phyloP scores from a whole-genome alignment of 768 basidiomycete genomes.

The Pisolithus marmoratus region DNA sequence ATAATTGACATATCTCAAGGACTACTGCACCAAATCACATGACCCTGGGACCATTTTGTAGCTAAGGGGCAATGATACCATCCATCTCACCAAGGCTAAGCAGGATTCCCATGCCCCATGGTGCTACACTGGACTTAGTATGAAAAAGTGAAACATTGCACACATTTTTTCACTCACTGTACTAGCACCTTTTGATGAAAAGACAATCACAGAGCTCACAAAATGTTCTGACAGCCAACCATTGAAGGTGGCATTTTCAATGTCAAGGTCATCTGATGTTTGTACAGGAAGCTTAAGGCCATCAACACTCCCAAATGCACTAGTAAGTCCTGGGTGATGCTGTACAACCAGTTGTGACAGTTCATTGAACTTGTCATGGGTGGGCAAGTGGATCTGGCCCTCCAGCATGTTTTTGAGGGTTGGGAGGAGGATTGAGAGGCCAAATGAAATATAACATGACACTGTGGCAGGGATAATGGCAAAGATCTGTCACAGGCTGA shows the following conservation, averaged over 20 bases:
- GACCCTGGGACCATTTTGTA: too few species aligned
- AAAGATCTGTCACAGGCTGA: slow-evolving; percentile 38
- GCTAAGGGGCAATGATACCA: too few species aligned
- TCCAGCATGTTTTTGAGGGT: slow-evolving; percentile 26
- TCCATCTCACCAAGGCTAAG: too few species aligned
- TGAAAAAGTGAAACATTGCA: too few species aligned
- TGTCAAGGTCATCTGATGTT: slow-evolving; percentile 32
- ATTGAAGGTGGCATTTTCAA: too few species aligned
- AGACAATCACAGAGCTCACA: slow-evolving; percentile 26
- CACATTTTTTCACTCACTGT: too few species aligned
- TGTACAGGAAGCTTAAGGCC: slow-evolving; percentile 35
- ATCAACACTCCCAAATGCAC: slow-evolving; percentile 39
- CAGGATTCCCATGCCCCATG: too few species aligned
- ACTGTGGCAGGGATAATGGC: slow-evolving; percentile 34
- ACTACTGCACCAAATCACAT: too few species aligned
- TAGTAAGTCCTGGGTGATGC: slow-evolving; percentile 26
- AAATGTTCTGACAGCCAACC: too few species aligned
- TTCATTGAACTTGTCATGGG: too few species aligned
- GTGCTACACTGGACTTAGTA: too few species aligned
- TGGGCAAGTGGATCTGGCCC: slow-evolving; percentile 25
- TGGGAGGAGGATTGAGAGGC: slow-evolving; percentile 24
- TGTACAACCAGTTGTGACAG: slow-evolving; percentile 24
- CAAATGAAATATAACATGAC: slow-evolving; percentile 32
- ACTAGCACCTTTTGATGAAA: slow-evolving; percentile 23
- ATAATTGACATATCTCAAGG: too few species aligned